phyloP scores from a whole-genome alignment of 2,329 filamentous ascomycete genomes.

The Ophiostoma triangulosporum region DNA sequence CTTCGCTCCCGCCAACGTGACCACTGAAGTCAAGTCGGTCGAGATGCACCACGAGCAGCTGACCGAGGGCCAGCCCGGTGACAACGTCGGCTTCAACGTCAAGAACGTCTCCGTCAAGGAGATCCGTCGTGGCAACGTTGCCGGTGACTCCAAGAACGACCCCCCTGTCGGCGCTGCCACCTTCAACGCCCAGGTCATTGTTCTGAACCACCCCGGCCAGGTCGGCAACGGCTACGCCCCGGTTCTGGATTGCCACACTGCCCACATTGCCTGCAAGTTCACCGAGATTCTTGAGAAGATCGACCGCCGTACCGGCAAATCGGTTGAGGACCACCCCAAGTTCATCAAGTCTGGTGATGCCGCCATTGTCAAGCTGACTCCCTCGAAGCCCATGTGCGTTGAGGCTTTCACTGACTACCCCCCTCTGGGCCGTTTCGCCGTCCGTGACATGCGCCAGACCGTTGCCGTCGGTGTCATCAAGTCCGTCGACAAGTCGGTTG shows the following conservation, averaged over 20 bases:
- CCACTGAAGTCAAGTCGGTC: conserved; percentile 99
- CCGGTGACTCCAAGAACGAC: conserved; percentile 99
- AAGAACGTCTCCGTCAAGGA: conserved; percentile 99
- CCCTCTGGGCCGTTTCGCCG: conserved; percentile 98
- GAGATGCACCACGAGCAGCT: conserved; percentile 99
- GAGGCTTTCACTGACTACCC: conserved; percentile 99
- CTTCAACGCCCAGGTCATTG: conserved; percentile 99
- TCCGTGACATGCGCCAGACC: conserved; percentile 94
- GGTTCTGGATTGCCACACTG: conserved; percentile 99
- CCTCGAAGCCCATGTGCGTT: conserved; percentile 99
- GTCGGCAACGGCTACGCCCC: conserved; percentile 98
- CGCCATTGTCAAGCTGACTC: conserved; percentile 99
- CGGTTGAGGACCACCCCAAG: conserved; percentile 82
- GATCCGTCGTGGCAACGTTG: conserved; percentile 99
- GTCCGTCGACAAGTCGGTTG: conserved; percentile 55
- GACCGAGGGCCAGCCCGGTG: conserved; percentile 83
- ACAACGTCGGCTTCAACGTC: conserved; percentile 99
- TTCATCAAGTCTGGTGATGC: conserved; percentile 99
- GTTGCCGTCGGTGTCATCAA: conserved; percentile 95
- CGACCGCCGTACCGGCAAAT: conserved; percentile 99
- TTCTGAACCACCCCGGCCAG: conserved; percentile 99
- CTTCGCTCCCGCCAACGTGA: conserved; percentile 96
- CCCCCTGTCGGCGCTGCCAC: conserved; percentile 76
- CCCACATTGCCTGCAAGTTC: conserved; percentile 99
- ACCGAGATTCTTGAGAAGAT: conserved; percentile 99